Conservation (phyloP, 192 early-diverging fungal genomes). For the Coemansia sp. region DNA sequence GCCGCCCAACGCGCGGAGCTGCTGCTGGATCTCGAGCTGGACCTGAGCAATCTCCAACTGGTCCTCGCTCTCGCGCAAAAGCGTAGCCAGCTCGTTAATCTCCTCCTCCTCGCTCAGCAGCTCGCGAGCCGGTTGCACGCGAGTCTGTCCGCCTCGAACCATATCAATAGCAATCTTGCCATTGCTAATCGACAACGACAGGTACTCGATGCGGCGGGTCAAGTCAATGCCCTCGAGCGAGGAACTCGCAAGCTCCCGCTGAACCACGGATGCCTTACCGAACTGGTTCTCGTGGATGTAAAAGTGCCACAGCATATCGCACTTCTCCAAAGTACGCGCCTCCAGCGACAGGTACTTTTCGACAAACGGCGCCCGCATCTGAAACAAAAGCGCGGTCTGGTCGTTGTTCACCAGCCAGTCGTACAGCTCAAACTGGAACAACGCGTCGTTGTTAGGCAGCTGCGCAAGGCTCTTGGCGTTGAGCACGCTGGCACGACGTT, state of each 20-base stretch:
- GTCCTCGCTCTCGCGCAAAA: slow-evolving; percentile 61
- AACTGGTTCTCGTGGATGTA: slow-evolving; percentile 64
- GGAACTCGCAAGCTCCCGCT: slow-evolving; percentile 45
- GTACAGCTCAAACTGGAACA: slow-evolving; percentile 71
- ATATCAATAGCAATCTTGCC: slow-evolving; percentile 62
- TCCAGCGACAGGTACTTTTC: slow-evolving; percentile 57
- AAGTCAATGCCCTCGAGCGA: slow-evolving; percentile 36
- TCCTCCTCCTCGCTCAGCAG: slow-evolving; percentile 30
- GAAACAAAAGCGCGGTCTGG: slow-evolving; percentile 55
- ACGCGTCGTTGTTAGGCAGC: slow-evolving; percentile 58
- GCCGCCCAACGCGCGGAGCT: slow-evolving; percentile 8
- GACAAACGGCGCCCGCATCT: slow-evolving; percentile 52
- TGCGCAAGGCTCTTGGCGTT: slow-evolving; percentile 19
- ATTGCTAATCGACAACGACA: slow-evolving; percentile 67
- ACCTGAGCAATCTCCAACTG: slow-evolving; percentile 64
- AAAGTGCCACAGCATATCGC: slow-evolving; percentile 69
- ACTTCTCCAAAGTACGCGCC: slow-evolving; percentile 55
- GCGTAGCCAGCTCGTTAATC: slow-evolving; percentile 42
- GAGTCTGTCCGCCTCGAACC: slow-evolving; percentile 8
- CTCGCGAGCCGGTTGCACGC: background rate
- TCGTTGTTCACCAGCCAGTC: slow-evolving; percentile 64
- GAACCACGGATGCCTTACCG: slow-evolving; percentile 62
- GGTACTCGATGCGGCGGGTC: slow-evolving; percentile 60
- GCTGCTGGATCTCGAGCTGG: slow-evolving; percentile 57
- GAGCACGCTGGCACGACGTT: slow-evolving; percentile 8